These are phyloP conservation scores for Termitomyces sp. DNA, from an alignment of 768 basidiomycete species.

Conservation along the genomic window DNA sequence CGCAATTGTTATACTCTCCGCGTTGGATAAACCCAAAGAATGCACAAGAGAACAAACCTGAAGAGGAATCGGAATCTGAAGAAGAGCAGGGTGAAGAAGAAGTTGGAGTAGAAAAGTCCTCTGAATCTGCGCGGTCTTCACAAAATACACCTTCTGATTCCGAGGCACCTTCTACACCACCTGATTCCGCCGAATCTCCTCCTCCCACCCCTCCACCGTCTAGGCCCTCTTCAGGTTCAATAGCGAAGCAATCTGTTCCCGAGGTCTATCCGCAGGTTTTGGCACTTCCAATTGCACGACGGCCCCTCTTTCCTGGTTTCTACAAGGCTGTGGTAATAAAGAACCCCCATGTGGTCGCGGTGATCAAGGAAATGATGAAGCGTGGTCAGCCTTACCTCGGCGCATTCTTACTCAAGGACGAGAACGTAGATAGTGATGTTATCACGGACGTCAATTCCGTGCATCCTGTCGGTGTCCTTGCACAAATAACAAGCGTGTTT, in stretches of 20 bases:
- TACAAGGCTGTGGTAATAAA: slow-evolving; percentile 96
- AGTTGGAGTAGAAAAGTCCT: slow-evolving; percentile 9
- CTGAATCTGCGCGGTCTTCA: slow-evolving; percentile 12
- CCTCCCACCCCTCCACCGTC: slow-evolving; percentile 12
- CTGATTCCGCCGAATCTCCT: slow-evolving; percentile 14
- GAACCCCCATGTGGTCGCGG: slow-evolving; percentile 85
- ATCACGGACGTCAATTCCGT: slow-evolving; percentile 86
- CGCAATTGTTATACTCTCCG: slow-evolving; percentile 10
- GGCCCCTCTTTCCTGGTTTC: slow-evolving; percentile 95
- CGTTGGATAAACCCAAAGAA: slow-evolving; percentile 20
- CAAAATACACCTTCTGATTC: slow-evolving; percentile 12
- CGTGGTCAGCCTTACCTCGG: slow-evolving; percentile 97
- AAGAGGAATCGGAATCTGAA: slow-evolving; percentile 9
- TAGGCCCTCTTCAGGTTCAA: slow-evolving; percentile 37
- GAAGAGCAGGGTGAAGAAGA: slow-evolving; percentile 3
- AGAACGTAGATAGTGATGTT: slow-evolving; percentile 86
- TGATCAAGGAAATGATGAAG: slow-evolving; percentile 95
- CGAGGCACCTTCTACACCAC: slow-evolving; percentile 14
- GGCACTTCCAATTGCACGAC: slow-evolving; percentile 89
- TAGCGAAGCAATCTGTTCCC: slow-evolving; percentile 84
- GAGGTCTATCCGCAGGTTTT: slow-evolving; percentile 91
- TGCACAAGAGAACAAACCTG: slow-evolving; percentile 10
- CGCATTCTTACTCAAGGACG: slow-evolving; percentile 94
- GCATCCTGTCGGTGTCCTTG: slow-evolving; percentile 92
- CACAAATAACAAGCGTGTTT: slow-evolving; percentile 94